Conservation (phyloP, 495 filamentous ascomycete species). For the Ascodesmis nigricans region DNA sequence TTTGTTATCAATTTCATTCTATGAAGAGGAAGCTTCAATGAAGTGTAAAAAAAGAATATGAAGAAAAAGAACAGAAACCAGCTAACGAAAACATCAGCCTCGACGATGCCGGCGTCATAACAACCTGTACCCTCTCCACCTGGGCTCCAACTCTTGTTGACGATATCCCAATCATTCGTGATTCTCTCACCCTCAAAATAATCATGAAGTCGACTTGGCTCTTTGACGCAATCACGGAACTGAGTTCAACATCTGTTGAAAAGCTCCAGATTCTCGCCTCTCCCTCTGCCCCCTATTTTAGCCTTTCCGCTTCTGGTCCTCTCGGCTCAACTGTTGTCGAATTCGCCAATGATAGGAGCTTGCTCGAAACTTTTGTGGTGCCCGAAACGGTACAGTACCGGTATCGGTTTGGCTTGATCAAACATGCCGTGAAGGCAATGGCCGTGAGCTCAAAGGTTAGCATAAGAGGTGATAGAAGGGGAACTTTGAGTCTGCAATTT, state of each 20-base stretch:
- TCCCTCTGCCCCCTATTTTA: conserved; percentile 44
- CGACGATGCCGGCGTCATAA: conserved; percentile 65
- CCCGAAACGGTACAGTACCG: conserved; percentile 26
- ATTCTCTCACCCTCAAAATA: conserved; percentile 66
- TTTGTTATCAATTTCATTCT: too few relatives aligned
- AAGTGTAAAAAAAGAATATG: too few relatives aligned
- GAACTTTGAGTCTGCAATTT: conserved; percentile 84
- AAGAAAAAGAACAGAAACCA: neutral
- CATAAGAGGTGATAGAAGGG: conserved; percentile 63
- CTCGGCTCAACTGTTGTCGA: conserved; percentile 66
- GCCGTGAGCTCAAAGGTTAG: conserved; percentile 77
- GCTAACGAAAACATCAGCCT: conserved; percentile 37
- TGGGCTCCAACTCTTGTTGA: conserved; percentile 46
- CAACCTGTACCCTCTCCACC: conserved; percentile 78
- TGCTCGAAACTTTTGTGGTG: conserved; percentile 59
- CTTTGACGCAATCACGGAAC: conserved; percentile 16
- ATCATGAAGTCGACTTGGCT: conserved; percentile 41
- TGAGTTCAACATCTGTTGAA: conserved; percentile 29
- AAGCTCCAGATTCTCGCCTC: conserved; percentile 40
- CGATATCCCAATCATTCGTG: conserved; percentile 66
- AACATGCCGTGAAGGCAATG: conserved; percentile 71
- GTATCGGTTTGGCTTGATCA: conserved; percentile 71
- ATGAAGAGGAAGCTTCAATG: too few relatives aligned
- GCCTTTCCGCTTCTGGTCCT: conserved; percentile 47
- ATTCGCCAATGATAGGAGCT: conserved; percentile 50